Evolutionary conservation across 768 basidiomycete species (phyloP), one percentile per base, ranked within the genome.

Genomic region (Boletales sp.): DNA sequence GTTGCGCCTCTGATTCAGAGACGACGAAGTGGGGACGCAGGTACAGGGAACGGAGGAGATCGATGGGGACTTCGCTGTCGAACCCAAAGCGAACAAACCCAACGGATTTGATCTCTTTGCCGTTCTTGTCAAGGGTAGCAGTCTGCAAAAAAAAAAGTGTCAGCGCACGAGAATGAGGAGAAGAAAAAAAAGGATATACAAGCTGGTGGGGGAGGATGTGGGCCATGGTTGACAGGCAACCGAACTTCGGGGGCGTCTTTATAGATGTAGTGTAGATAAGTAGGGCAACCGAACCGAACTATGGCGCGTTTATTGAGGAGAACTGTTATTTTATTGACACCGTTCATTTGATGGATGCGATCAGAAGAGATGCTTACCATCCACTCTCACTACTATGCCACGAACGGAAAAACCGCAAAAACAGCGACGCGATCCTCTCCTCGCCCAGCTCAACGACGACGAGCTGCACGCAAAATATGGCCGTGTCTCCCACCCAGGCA

Each of bases 31-130:
- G 87, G 9, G 88, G 79, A 11, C 90, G 83, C 37, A 96, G 80
- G 72, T 95, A 95, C 41, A 96, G 78, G n/a, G 86, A 82, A 44
- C 94, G 87, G 46, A 95, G 81, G 57, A 80, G 74, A 56, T 92
- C 86, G 59, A 94, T 70, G 51, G 86, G 66, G 54, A 94, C 89
- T 60, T 86, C 82, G 59, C 86, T 86, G 71, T 96, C 87, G 69
- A 98, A 94, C 8, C 91, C 93, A 58, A 96, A 96, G 49, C 86
- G 81, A 55, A 86, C 70, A 64, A 86, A 83, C 41, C 94, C 94
- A 39, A 97, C 94, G 18, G 82, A 74, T 48, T 74, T 80, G 60
- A 94, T 91, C 63, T 84, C 84, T 9, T 77, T 55, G 43, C 89
- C 90, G 51, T 81, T 77, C 72, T 87, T 87, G 68, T 89, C 90